phyloP scores from a whole-genome alignment of 331 rosid species.

The Malus hybrid region DNA sequence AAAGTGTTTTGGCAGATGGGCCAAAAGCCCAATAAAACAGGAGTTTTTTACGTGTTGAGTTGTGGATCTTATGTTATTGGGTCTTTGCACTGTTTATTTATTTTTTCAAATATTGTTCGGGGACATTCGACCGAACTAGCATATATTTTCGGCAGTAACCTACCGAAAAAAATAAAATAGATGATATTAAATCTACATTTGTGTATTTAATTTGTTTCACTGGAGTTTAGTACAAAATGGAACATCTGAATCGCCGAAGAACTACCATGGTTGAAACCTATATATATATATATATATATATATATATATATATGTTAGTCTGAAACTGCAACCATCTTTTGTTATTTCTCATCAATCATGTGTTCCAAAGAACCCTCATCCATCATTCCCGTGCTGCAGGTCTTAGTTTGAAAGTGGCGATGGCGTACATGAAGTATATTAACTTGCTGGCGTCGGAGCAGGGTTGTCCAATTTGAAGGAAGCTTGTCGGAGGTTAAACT shows the following conservation, averaged over 20 bases:
- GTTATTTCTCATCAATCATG: not conserved
- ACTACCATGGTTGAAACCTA: not conserved
- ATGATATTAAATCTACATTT: too few relatives aligned
- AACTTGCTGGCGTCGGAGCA: not conserved
- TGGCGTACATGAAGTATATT: not conserved
- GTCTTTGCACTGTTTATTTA: not conserved
- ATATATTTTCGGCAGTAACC: too few relatives aligned
- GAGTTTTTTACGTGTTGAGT: not conserved
- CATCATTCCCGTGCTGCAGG: not conserved
- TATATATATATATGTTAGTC: too few relatives aligned
- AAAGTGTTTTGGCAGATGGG: not conserved
- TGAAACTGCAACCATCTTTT: not conserved
- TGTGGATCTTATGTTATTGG: not conserved
- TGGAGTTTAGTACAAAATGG: not conserved
- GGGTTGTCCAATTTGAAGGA: conserved; percentile 3
- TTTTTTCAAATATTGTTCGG: too few relatives aligned
- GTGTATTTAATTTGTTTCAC: too few relatives aligned
- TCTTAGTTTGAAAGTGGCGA: not conserved
- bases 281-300: too few relatives aligned
- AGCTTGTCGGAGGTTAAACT: not conserved
- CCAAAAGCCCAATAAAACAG: not conserved
- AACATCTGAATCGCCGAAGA: not conserved
- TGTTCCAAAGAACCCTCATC: not conserved
- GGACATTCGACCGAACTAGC: too few relatives aligned
- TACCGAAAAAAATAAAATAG: too few relatives aligned